Evolutionary conservation across 495 filamentous ascomycete genomes (phyloP).

Genomic region (Collariella sp.): DNA sequence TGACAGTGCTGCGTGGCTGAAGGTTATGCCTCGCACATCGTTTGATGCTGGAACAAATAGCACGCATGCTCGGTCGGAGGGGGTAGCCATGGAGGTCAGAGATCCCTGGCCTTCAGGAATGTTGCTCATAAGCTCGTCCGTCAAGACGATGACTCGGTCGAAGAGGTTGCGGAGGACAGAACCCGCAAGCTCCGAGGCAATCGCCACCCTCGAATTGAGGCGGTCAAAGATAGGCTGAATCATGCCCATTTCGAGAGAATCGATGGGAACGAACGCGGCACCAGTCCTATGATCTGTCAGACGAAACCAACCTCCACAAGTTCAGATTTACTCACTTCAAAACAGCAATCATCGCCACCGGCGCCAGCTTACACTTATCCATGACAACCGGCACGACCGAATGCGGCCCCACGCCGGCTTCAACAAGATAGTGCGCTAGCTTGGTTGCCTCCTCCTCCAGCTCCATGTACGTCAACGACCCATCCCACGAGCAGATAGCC

Average conservation of each 20-base stretch:
- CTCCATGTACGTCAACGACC: constrained; percentile 33
- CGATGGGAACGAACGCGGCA: constrained; percentile 37
- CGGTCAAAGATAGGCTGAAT: constrained; percentile 36
- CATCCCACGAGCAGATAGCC: constrained; percentile 41
- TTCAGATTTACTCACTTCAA: constrained; percentile 30
- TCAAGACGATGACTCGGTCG: constrained; percentile 30
- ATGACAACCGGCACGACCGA: constrained; percentile 39
- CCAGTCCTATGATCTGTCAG: constrained; percentile 27
- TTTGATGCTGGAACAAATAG: constrained; percentile 31
- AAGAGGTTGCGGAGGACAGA: constrained; percentile 29
- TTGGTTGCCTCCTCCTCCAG: constrained; percentile 32
- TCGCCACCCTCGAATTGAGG: constrained; percentile 31
- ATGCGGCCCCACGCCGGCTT: constrained; percentile 34
- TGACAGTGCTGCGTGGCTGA: constrained; percentile 39
- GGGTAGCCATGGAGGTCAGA: constrained; percentile 30
- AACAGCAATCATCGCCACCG: constrained; percentile 41
- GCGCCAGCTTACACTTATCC: constrained; percentile 37
- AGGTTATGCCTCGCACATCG: constrained; percentile 33
- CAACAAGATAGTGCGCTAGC: constrained; percentile 35
- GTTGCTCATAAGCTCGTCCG: constrained; percentile 21
- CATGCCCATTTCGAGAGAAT: constrained; percentile 31
- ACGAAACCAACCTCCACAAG: not conserved
- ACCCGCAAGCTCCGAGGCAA: constrained; percentile 32
- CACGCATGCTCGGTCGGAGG: constrained; percentile 37
- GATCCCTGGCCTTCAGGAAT: constrained; percentile 23